Conservation (phyloP, 805 yeast species). For the Candida ipomoeae region DNA sequence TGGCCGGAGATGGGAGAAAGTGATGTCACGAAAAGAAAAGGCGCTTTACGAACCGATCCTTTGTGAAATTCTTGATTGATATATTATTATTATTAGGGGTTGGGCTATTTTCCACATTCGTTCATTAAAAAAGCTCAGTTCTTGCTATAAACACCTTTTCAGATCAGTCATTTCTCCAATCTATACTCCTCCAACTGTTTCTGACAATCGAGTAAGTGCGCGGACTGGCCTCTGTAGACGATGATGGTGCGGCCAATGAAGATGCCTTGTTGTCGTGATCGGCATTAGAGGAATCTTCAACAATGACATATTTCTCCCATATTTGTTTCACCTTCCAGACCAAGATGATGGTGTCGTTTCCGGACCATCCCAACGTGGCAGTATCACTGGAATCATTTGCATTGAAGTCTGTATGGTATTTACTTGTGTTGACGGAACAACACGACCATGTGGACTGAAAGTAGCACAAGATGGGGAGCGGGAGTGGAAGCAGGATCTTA, state of each 20-base stretch:
- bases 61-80: conserved; percentile 32
- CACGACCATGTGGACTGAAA: conserved; percentile 87
- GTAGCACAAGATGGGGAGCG: conserved; percentile 60
- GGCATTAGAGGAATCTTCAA: conserved; percentile 31
- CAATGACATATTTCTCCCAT: conserved; percentile 83
- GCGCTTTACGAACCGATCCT: conserved; percentile 33
- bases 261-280: neutral
- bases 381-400: conserved; percentile 24
- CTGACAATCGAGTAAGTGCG: conserved; percentile 46
- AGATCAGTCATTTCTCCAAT: conserved; percentile 25
- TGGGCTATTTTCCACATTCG: neutral
- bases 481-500: conserved; percentile 55
- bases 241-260: neutral
- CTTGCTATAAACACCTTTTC: neutral
- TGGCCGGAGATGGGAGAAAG: conserved; percentile 42
- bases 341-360: conserved; percentile 66
- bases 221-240: neutral
- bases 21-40: conserved; percentile 23
- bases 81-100: neutral
- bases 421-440: conserved; percentile 60
- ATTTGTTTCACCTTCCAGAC: conserved; percentile 70
- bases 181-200: conserved; percentile 65
- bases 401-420: conserved; percentile 26
- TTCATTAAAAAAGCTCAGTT: neutral
- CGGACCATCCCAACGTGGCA: conserved; percentile 64